Percentiles rank a stretch among this genome's conserved stretches.
phyloP scores from a whole-genome alignment of 345 rosid species.

The Brassica juncea region DNA sequence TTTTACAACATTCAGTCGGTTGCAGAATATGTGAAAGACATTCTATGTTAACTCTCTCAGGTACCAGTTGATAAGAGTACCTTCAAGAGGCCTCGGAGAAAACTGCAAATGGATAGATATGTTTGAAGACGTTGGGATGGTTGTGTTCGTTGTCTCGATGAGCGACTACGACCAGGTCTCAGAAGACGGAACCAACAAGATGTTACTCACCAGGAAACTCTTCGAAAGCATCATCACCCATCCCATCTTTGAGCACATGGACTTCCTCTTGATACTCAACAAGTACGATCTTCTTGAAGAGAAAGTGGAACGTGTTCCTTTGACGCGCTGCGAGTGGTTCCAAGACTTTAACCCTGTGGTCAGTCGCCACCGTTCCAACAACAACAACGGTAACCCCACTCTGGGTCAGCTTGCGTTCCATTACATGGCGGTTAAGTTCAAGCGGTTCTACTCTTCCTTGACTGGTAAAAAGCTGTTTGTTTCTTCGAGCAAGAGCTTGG shows the following conservation, averaged over 20 bases:
- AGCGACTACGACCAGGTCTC: constrained; percentile 76
- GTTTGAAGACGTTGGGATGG: constrained; percentile 97
- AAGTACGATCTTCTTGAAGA: constrained; percentile 85
- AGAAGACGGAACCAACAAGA: constrained; percentile 68
- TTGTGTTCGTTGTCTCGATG: constrained; percentile 77
- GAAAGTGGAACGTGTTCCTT: constrained; percentile 67
- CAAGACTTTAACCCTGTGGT: constrained; percentile 83
- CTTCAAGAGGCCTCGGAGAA: constrained; percentile 83
- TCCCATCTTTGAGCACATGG: constrained; percentile 84
- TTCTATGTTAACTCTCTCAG: constrained; percentile 38
- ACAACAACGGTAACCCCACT: constrained; percentile 66
- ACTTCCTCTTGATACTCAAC: constrained; percentile 83
- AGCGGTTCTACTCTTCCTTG: constrained; percentile 69
- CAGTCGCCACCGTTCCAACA: constrained; percentile 64
- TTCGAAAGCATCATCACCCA: constrained; percentile 87
- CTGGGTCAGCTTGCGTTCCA: constrained; percentile 85
- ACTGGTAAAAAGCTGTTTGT: constrained; percentile 76
- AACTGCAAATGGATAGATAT: constrained; percentile 97
- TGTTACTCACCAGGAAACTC: constrained; percentile 69
- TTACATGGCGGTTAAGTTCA: constrained; percentile 82
- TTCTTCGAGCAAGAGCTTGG: constrained; percentile 67
- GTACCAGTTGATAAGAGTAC: constrained; percentile 90
- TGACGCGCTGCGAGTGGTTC: constrained; percentile 81
- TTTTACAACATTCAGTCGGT: background rate
- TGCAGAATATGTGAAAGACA: background rate